phyloP scores from a whole-genome alignment of 495 filamentous ascomycete genomes.

The Darksidea phi region DNA sequence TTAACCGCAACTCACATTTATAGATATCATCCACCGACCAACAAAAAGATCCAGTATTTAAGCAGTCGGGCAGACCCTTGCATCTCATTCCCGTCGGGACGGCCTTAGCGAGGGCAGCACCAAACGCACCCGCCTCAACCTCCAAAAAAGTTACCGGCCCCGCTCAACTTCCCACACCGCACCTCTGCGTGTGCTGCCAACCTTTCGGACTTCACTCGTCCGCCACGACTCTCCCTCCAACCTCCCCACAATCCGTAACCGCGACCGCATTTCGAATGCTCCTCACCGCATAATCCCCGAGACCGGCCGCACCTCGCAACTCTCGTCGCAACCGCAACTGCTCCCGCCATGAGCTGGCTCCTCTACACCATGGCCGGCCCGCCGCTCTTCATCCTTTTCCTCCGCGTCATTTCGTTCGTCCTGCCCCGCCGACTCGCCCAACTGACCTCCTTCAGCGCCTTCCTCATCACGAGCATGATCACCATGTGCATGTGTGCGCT shows the following conservation, averaged over 20 bases:
- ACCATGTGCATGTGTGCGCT: conserved; percentile 62
- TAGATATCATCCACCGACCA: too few relatives aligned
- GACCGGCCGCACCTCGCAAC: conserved; percentile 1
- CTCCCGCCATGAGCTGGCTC: conserved; percentile 25
- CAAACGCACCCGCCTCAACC: too few relatives aligned
- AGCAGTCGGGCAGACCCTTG: too few relatives aligned
- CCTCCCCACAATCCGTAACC: too few relatives aligned
- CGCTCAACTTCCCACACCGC: too few relatives aligned
- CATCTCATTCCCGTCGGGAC: too few relatives aligned
- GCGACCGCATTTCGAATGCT: neutral
- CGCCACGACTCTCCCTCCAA: neutral
- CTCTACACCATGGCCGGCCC: conserved; percentile 49
- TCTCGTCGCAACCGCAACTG: conserved; percentile 1
- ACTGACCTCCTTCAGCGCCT: conserved; percentile 62
- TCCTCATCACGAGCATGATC: conserved; percentile 68
- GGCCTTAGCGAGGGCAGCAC: too few relatives aligned
- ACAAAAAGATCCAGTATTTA: too few relatives aligned
- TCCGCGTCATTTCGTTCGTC: conserved; percentile 23
- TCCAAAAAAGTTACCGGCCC: too few relatives aligned
- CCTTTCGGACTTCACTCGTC: neutral
- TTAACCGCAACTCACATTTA: too few relatives aligned
- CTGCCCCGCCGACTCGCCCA: conserved; percentile 46
- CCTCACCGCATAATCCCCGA: neutral
- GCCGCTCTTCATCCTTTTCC: conserved; percentile 46
- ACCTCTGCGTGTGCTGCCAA: too few relatives aligned